These are phyloP conservation scores for Chalaropsis ovoidea DNA, from an alignment of 2,329 filamentous ascomycete species.

Conservation along the genomic window DNA sequence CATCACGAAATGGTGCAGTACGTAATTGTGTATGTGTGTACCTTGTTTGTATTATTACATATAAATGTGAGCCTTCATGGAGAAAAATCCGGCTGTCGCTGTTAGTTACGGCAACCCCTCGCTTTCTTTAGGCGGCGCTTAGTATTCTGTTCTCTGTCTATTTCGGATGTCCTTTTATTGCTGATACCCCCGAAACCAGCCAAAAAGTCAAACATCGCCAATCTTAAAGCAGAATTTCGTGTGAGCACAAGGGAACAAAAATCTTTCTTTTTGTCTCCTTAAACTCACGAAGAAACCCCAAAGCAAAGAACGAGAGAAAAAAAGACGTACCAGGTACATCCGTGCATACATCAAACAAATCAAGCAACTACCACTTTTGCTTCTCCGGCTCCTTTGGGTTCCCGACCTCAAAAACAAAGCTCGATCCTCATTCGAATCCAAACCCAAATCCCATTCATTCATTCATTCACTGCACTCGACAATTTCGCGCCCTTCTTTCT, in stretches of 20 bases:
- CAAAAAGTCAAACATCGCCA: slow-evolving; percentile 9
- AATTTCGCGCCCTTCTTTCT: too few relatives aligned
- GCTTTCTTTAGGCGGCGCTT: background rate
- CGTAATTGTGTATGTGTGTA: background rate
- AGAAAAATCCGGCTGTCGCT: background rate
- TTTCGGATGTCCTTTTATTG: background rate
- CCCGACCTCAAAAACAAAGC: slow-evolving; percentile 1
- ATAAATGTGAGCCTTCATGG: background rate
- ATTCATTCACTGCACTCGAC: background rate
- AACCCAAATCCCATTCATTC: background rate
- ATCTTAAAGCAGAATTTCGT: background rate
- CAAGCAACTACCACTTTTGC: background rate
- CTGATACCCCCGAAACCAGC: background rate
- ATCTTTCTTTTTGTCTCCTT: background rate
- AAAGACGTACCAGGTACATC: slow-evolving; percentile 2
- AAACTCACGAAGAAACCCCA: background rate
- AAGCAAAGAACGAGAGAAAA: background rate
- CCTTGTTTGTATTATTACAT: background rate
- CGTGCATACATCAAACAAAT: background rate
- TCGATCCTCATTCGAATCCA: background rate
- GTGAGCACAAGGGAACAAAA: background rate
- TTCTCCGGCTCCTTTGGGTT: background rate
- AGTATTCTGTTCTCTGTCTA: background rate
- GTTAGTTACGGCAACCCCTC: background rate
- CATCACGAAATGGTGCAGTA: too few relatives aligned